Conservation (phyloP, 768 basidiomycete species). For the Suillus sp. region DNA sequence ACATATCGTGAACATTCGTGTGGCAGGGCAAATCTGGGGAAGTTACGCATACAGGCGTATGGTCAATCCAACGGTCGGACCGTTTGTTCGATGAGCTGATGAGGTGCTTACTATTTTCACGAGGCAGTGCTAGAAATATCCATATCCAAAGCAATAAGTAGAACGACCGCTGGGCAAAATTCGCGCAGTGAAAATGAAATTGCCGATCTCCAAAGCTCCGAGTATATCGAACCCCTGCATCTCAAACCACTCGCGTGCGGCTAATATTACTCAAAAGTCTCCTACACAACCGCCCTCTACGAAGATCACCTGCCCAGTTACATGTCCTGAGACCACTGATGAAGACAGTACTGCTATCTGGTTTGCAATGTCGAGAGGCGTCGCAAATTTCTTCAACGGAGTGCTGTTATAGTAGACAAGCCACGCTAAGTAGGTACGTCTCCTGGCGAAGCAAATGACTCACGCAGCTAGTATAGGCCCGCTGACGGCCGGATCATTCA, state of each 20-base stretch:
- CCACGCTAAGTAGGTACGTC: neutral
- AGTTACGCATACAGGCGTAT: neutral
- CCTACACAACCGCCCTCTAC: conserved; percentile 55
- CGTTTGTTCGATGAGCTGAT: too few species aligned
- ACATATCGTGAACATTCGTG: neutral
- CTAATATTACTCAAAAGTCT: neutral
- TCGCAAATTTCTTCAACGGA: conserved; percentile 68
- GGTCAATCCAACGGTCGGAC: too few species aligned
- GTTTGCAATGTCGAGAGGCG: conserved; percentile 61
- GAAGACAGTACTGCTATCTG: conserved; percentile 68
- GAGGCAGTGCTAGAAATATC: too few species aligned
- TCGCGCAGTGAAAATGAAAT: too few species aligned
- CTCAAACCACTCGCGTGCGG: too few species aligned
- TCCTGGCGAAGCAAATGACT: conserved; percentile 22
- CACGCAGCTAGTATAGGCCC: conserved; percentile 71
- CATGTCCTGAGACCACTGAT: conserved; percentile 62
- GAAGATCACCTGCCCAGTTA: conserved; percentile 70
- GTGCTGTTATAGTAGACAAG: conserved; percentile 43
- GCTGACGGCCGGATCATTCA: conserved; percentile 55
- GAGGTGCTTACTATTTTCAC: too few species aligned
- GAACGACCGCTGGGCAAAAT: too few species aligned
- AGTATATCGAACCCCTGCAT: too few species aligned
- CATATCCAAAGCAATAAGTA: too few species aligned
- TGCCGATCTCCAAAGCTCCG: too few species aligned
- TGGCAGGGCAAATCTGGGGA: neutral